phyloP scores from a whole-genome alignment of 2,329 filamentous ascomycete genomes.

The Cercospora sp. region DNA sequence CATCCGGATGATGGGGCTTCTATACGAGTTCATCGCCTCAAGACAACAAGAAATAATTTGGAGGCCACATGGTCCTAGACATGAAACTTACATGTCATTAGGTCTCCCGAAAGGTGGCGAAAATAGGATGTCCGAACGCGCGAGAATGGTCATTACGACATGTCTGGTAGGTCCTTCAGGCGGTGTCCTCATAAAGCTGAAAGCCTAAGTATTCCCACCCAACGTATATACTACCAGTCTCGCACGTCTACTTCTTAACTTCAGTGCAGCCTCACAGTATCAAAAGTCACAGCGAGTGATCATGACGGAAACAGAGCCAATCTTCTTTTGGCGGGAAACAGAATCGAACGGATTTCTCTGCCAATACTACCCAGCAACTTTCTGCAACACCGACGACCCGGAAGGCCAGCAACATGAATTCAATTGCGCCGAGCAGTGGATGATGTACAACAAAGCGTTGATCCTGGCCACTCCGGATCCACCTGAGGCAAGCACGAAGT shows the following conservation, averaged over 20 bases:
- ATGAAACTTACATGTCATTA: not conserved
- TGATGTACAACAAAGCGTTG: constrained; percentile 49
- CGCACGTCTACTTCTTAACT: not conserved
- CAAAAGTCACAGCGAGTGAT: not conserved
- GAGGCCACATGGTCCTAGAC: not conserved
- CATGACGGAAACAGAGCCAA: constrained; percentile 18
- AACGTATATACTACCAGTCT: not conserved
- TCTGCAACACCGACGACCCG: constrained; percentile 41
- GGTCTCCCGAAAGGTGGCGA: not conserved
- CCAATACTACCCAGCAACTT: constrained; percentile 61
- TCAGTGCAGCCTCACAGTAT: not conserved
- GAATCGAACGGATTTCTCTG: constrained; percentile 58
- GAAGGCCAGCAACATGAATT: constrained; percentile 32
- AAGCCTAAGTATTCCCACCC: not conserved
- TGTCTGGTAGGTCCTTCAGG: not conserved
- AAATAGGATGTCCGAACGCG: not conserved
- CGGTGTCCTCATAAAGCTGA: not conserved
- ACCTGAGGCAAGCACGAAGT: not conserved
- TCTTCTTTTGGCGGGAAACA: constrained; percentile 44
- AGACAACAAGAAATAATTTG: not conserved
- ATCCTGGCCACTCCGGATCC: constrained; percentile 1
- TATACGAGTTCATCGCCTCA: not conserved
- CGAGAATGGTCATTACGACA: not conserved
- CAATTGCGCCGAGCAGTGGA: constrained; percentile 48
- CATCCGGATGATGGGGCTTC: too few species aligned